phyloP scores from a whole-genome alignment of 768 basidiomycete genomes.

The Trametes coccinea region DNA sequence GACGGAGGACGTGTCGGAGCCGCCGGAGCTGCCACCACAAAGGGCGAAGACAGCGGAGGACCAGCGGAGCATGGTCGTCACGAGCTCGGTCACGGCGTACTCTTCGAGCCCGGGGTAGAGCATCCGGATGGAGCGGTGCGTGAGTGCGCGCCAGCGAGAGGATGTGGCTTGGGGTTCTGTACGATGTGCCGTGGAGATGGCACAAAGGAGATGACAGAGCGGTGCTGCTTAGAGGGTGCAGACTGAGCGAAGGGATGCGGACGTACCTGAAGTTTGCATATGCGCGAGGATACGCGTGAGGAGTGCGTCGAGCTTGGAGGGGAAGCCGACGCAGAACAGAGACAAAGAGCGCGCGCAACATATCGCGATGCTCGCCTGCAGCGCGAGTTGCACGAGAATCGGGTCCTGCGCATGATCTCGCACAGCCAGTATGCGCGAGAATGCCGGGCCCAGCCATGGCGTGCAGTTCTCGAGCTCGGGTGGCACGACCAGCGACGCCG shows the following conservation, averaged over 20 bases:
- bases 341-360: conserved; percentile 68
- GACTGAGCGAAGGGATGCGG: conserved; percentile 4
- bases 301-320: conserved; percentile 66
- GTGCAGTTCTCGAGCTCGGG: conserved; percentile 47
- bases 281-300: conserved; percentile 36
- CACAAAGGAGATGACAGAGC: neutral
- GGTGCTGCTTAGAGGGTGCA: neutral
- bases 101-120: conserved; percentile 68
- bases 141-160: conserved; percentile 74
- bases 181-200: no score
- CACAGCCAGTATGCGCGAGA: conserved; percentile 59
- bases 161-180: conserved; percentile 81
- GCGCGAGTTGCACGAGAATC: conserved; percentile 71
- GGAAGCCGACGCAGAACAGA: conserved; percentile 73
- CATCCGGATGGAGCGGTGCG: conserved; percentile 66
- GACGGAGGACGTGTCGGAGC: conserved; percentile 39
- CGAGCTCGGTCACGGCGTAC: conserved; percentile 67
- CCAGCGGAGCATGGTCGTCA: conserved; percentile 75
- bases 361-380: conserved; percentile 69
- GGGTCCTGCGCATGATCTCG: conserved; percentile 76
- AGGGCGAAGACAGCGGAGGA: conserved; percentile 65
- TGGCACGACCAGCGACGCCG: conserved; percentile 3
- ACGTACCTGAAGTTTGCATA: conserved; percentile 28
- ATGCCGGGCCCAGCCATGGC: conserved; percentile 60
- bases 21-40: conserved; percentile 63